Evolutionary conservation across 1,139 yeast species (phyloP).

Genomic region (Debaryomyces udenii): DNA sequence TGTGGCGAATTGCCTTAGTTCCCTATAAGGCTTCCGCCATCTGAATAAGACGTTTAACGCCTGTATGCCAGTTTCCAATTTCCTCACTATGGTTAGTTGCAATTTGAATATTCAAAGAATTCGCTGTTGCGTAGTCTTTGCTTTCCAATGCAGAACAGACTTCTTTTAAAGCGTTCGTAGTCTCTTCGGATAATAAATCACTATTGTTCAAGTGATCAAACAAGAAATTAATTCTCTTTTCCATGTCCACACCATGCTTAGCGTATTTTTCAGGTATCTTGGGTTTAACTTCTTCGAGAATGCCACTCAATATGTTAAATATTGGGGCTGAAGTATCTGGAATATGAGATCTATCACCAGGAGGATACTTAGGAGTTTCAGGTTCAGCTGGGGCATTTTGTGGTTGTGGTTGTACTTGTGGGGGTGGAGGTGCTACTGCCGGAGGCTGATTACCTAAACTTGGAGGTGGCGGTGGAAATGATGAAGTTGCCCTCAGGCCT

Average conservation of each 20-base stretch:
- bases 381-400: slow-evolving; percentile 20
- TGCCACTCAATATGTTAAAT: slow-evolving; percentile 53
- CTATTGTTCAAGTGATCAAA: slow-evolving; percentile 81
- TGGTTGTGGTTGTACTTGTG: slow-evolving; percentile 26
- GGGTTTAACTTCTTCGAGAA: slow-evolving; percentile 68
- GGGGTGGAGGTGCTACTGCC: slow-evolving; percentile 25
- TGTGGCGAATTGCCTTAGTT: not conserved
- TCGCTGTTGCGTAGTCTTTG: slow-evolving; percentile 64
- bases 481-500: slow-evolving; percentile 19
- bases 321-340: slow-evolving; percentile 63
- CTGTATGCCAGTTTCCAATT: slow-evolving; percentile 91
- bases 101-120: slow-evolving; percentile 57
- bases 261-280: slow-evolving; percentile 72
- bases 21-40: slow-evolving; percentile 59
- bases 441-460: slow-evolving; percentile 5
- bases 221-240: slow-evolving; percentile 74
- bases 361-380: slow-evolving; percentile 50
- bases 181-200: slow-evolving; percentile 62
- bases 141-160: slow-evolving; percentile 54
- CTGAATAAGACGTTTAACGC: slow-evolving; percentile 84
- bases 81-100: slow-evolving; percentile 71
- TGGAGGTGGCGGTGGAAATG: slow-evolving; percentile 23
- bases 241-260: slow-evolving; percentile 80
- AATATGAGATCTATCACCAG: slow-evolving; percentile 75
- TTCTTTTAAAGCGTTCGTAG: slow-evolving; percentile 55